Evolutionary conservation across 805 yeast species (phyloP), one percentile per base, ranked within the genome.

Genomic region (Hanseniaspora lindneri): DNA sequence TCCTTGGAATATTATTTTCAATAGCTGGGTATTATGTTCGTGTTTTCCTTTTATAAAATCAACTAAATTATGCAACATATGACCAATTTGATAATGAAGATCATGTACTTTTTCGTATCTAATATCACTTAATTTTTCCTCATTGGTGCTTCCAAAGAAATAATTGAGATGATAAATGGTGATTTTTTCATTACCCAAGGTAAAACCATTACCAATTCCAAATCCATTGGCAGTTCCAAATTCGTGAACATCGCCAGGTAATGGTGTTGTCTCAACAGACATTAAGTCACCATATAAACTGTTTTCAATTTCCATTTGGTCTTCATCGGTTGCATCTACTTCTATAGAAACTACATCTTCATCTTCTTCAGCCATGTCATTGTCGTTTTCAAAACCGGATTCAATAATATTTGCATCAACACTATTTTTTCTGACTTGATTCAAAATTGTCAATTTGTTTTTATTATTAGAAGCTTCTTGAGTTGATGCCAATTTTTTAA

Each of bases 111-210:
- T 65, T 9, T 59, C 51, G 54, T 79, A 79, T 11, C 68, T 59
- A 1, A 71, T 68, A 40, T 69, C 66, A 14, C 54, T 52, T 28
- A 64, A 56, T 58, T 75, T 70, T 30, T 70, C 68, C n/a, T 67
- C 70, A 11, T 68, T 65, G 24, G 72, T 71, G 35, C 69, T 71
- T 1, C 81, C 83, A 60, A 82, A 83, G 54, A 66, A 77, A 57
- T 82, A 82, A 49, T 75, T 75, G 35, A 79, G 74, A 5, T 78
- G 74, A 60, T 79, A 81, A 17, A 79, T 69, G 53, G 78, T 78
- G 36, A 75, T 61, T 25, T 33, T 39, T 30, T 46, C 43, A 53
- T 77, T 80, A 56, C 83, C 72, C 51, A 73, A 74, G 0, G 78
- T 73, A 27, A 76, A 60, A 1, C 73, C 69, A 4, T 81, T 74